phyloP scores from a whole-genome alignment of 2,329 filamentous ascomycete species.

The Ascochyta koolunga region DNA sequence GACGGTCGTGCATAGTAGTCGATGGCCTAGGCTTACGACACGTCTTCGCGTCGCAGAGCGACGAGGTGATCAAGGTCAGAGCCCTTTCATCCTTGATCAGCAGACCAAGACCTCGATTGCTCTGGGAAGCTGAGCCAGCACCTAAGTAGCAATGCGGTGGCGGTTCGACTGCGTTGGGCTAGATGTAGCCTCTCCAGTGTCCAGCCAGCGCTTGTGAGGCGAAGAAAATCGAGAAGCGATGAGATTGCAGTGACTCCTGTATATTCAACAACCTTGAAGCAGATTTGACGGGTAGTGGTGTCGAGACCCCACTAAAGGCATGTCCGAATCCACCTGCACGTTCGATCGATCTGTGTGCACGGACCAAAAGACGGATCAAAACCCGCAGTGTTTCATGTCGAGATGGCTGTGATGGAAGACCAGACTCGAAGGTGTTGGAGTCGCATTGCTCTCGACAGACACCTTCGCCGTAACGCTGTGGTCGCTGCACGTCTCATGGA shows the following conservation, averaged over 20 bases:
- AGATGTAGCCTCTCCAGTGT: neutral
- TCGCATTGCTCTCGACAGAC: constrained; percentile 10
- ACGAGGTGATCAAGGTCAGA: neutral
- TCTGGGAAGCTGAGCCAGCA: neutral
- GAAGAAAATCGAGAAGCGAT: neutral
- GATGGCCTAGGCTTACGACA: neutral
- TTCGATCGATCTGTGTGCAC: constrained; percentile 6
- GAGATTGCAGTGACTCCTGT: neutral
- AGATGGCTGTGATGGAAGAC: constrained; percentile 4
- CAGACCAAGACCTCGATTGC: neutral
- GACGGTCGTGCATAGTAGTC: neutral
- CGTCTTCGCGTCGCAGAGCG: neutral
- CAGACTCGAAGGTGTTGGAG: constrained; percentile 1
- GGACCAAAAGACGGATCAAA: neutral
- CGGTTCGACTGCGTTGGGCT: neutral
- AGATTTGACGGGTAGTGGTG: neutral
- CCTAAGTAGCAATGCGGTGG: neutral
- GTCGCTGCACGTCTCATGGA: constrained; percentile 11
- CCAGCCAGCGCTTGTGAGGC: neutral
- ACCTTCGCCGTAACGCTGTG: constrained; percentile 2
- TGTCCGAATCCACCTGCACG: neutral
- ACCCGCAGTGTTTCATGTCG: constrained; percentile 8
- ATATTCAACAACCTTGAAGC: neutral
- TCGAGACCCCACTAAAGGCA: neutral
- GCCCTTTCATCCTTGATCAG: neutral